Evolutionary conservation across 768 basidiomycete genomes (phyloP), one percentile per base, ranked within the genome.

Genomic region (Xerocomellus dryophilus): DNA sequence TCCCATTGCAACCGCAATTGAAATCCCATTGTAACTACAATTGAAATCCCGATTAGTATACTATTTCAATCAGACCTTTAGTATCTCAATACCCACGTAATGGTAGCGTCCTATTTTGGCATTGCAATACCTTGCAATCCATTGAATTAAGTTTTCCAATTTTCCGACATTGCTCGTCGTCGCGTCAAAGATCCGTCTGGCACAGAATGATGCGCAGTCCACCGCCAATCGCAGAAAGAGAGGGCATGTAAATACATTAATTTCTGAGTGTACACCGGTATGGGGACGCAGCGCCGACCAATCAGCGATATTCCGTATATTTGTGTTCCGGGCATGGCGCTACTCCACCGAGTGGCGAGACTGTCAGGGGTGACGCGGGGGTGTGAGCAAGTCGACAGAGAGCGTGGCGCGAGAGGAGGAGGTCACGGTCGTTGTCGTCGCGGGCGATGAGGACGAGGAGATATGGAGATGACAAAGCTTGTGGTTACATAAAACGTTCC

Each of bases 401-500:
- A 18, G 29, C 21, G 46, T 32, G 18, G 18, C 18, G 11, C 15
- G 27, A 10, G 18, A 11, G 6, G 17, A 15, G 25, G 8, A 3
- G 31, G 18, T 29, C 20, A 1, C 12, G n/a, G n/a, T n/a, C n/a
- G n/a, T n/a, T n/a, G n/a, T n/a, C 46, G 34, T 43, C 36, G 36
- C 14, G 5, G 47, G 12, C n/a, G 47, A 47, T 14, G 32, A 38
- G n/a, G 36, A 38, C 27, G 27, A 31, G 27, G 43, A 6, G 43
- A 29, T 18, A 36, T 21, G 31, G 14, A 53, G 68, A 69, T 69
- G 68, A 69, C 68, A 69, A 69, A 69, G 68, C 68, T 56, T 39
- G 51, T 66, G 68, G 68, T 69, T 69, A 69, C 68, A 69, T 69
- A 69, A 69, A 69, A 64, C 47, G 69, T 62, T 58, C 60, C 50